Base-by-base conservation (phyloP, 495 filamentous ascomycete species). In the Astrocystis sublimbata region DNA sequence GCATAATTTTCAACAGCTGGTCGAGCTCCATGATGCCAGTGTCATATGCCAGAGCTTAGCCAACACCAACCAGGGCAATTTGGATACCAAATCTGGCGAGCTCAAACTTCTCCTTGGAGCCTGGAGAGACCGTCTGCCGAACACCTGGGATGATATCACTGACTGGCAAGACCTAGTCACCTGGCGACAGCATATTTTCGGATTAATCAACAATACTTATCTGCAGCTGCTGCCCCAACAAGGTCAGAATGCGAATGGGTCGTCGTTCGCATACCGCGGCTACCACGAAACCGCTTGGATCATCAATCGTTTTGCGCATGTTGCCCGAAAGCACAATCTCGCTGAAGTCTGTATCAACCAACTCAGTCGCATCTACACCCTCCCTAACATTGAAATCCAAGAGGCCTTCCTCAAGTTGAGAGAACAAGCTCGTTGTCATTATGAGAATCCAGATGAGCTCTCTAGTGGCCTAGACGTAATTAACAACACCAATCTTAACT, bases 271-370 rank as follows among this genome's bases (percentile, higher is more conserved):
- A 0, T 99, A 98, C 69, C 86, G 96, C 45, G 96, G 96, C 50
- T 98, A 96, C 68, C 96, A 99, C 67, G 96, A 99, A 72, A 99
- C 94, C 2, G 96, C 96, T 3, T 99, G 96, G 96, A 99, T 98
- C 63, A 99, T 99, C 77, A 99, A 99, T 73, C 84, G 96, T 19
- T 99, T 99, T 69, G 96, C 96, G 3, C 94, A 98, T 69, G 96
- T 99, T 38, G 94, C 96, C 50, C 86, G 96, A 30, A 98, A 98
- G 78, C 96, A 99, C 72, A 92, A 92, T 65, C 87, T 99, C 65
- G 91, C 92, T 1, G 96, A 98, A 47, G 94, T 98, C 53, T 99
- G 96, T 79, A 97, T 98, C 73, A 90, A 84, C 63, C 96, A 99
- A 71, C 85, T 99, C 12, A 96, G 92, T 69, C 91, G 92, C 52